Conservation (phyloP, 2,329 filamentous ascomycete genomes). For the Verticillium longisporum region DNA sequence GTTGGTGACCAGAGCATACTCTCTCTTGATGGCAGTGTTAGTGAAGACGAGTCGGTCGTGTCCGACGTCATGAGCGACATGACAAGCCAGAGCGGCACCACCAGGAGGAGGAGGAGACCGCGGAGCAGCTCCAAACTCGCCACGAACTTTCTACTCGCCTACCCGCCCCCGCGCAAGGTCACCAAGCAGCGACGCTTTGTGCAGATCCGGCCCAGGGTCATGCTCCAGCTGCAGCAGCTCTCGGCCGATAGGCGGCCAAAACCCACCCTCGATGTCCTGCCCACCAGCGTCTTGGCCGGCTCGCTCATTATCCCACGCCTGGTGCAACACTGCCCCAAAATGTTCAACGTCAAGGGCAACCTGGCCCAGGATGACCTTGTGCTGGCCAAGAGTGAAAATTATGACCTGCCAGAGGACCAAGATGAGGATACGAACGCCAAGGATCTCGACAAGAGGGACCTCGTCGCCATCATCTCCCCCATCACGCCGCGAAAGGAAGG, state of each 20-base stretch:
- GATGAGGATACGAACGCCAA: conserved; percentile 47
- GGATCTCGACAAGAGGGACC: conserved; percentile 38
- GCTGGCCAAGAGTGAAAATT: conserved; percentile 64
- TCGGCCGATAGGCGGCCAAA: conserved; percentile 52
- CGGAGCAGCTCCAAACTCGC: conserved; percentile 37
- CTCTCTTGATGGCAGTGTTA: conserved; percentile 21
- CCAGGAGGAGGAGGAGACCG: conserved; percentile 14
- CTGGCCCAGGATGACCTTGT: conserved; percentile 65
- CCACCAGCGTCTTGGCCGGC: conserved; percentile 52
- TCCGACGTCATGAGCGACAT: conserved; percentile 38
- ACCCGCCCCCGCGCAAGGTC: conserved; percentile 54
- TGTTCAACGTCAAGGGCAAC: conserved; percentile 57
- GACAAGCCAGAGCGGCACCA: conserved; percentile 20
- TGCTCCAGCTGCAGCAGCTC: conserved; percentile 68
- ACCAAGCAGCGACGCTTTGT: conserved; percentile 59
- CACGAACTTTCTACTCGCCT: conserved; percentile 61
- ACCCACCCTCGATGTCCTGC: conserved; percentile 68
- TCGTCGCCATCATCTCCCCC: conserved; percentile 56
- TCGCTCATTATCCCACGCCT: conserved; percentile 52
- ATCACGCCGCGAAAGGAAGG: conserved; percentile 46
- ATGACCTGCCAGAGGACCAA: conserved; percentile 30
- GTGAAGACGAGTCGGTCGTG: conserved; percentile 42
- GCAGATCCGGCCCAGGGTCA: conserved; percentile 58
- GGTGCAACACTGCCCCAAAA: conserved; percentile 53
- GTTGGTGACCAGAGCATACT: conserved; percentile 7